These are phyloP conservation scores for Backusella tuberculispora DNA, from an alignment of 192 early-diverging fungal genomes.

Conservation along the genomic window DNA sequence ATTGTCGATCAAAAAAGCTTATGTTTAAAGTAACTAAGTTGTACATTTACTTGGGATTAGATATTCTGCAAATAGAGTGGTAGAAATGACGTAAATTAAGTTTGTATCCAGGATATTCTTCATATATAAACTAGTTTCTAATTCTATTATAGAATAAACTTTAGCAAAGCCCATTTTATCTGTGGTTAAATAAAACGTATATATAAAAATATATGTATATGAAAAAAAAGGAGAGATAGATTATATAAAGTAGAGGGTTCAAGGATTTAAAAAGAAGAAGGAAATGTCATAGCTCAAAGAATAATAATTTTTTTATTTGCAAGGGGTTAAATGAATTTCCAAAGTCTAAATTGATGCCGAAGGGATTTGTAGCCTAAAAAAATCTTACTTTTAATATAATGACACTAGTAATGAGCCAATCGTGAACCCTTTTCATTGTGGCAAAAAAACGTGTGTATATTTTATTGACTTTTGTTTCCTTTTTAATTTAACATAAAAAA, in stretches of 20 bases:
- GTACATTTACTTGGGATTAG: too few species aligned
- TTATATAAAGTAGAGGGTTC: not conserved
- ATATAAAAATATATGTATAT: too few species aligned
- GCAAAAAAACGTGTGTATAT: conserved; percentile 8
- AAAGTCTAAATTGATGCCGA: conserved; percentile 1
- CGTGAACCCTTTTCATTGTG: not conserved
- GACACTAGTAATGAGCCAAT: not conserved
- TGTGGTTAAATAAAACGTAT: not conserved
- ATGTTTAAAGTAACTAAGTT: not conserved
- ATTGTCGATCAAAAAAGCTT: not conserved
- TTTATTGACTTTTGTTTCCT: not conserved
- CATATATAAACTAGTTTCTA: not conserved
- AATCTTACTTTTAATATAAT: conserved; percentile 7
- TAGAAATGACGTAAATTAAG: too few species aligned
- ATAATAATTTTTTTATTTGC: not conserved
- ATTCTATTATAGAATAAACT: not conserved
- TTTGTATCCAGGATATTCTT: not conserved
- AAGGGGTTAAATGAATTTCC: conserved; percentile 10
- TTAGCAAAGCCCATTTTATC: not conserved
- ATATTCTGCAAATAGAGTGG: too few species aligned
- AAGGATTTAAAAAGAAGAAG: not conserved
- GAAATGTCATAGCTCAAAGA: not conserved
- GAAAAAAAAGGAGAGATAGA: not conserved
- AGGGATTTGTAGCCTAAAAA: not conserved
- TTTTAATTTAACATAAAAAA: not conserved